phyloP scores from a whole-genome alignment of 1,139 yeast genomes.

The Insectozyma bohioensis region DNA sequence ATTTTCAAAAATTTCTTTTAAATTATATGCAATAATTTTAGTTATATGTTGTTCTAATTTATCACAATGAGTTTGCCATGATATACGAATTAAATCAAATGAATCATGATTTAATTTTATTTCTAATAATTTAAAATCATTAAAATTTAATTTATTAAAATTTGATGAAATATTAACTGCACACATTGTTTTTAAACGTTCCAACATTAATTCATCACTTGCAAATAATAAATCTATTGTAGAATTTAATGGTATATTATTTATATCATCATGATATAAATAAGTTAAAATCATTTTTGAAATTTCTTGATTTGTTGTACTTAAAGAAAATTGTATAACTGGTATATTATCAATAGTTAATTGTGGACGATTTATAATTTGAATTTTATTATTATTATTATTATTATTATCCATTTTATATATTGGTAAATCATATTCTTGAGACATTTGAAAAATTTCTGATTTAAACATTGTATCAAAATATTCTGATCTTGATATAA shows the following conservation, averaged over 20 bases:
- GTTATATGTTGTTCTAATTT: conserved; percentile 67
- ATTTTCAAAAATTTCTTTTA: conserved; percentile 36
- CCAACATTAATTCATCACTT: conserved; percentile 64
- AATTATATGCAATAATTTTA: conserved; percentile 51
- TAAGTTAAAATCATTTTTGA: conserved; percentile 57
- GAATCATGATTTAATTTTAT: conserved; percentile 34
- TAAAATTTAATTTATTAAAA: conserved; percentile 21
- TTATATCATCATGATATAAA: conserved; percentile 60
- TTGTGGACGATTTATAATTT: conserved; percentile 24
- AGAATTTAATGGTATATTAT: conserved; percentile 44
- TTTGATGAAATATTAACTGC: conserved; percentile 56
- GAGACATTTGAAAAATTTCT: conserved; percentile 25
- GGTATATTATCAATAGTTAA: conserved; percentile 27
- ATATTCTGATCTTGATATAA: conserved; percentile 61
- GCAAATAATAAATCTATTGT: conserved; percentile 57
- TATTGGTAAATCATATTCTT: conserved; percentile 20
- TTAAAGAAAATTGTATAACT: conserved; percentile 27
- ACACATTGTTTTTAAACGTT: conserved; percentile 63
- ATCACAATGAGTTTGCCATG: conserved; percentile 69
- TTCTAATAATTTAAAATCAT: conserved; percentile 21
- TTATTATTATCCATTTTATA: conserved; percentile 15
- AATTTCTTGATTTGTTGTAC: conserved; percentile 31
- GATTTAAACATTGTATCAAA: conserved; percentile 66
- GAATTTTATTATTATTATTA: conserved; percentile 3
- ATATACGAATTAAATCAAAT: conserved; percentile 58